Conservation (phyloP, 805 yeast genomes). For the Kazachstania taianensis region DNA sequence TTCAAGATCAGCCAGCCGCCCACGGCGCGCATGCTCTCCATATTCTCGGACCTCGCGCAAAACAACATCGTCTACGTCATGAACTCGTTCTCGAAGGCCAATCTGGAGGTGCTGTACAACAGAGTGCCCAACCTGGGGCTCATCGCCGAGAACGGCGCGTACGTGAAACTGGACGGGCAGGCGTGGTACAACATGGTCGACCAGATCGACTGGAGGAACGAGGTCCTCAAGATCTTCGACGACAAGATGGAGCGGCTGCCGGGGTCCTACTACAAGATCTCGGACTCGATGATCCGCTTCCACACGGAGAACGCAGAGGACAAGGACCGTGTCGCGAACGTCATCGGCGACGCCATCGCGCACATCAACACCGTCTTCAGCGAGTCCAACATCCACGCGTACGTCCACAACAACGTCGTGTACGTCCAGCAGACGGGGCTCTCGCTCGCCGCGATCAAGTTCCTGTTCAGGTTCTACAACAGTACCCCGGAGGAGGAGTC, state of each 20-base stretch:
- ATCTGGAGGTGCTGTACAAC: slow-evolving; percentile 57
- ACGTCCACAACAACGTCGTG: slow-evolving; percentile 55
- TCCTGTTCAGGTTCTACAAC: slow-evolving; percentile 35
- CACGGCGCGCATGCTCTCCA: slow-evolving; percentile 46
- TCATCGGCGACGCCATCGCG: slow-evolving; percentile 76
- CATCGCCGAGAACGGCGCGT: slow-evolving; percentile 87
- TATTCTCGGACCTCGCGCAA: slow-evolving; percentile 54
- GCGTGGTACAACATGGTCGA: slow-evolving; percentile 57
- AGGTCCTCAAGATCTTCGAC: slow-evolving; percentile 27
- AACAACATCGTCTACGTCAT: slow-evolving; percentile 60
- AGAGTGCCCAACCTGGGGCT: slow-evolving; percentile 65
- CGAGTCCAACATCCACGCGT: slow-evolving; percentile 63
- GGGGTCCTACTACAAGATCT: slow-evolving; percentile 60
- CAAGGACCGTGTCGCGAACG: slow-evolving; percentile 50
- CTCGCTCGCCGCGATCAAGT: slow-evolving; percentile 45
- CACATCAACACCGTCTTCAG: slow-evolving; percentile 71
- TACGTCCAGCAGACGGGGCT: slow-evolving; percentile 60
- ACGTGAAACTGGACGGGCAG: slow-evolving; percentile 41
- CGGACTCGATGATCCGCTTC: slow-evolving; percentile 67
- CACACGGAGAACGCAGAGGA: slow-evolving; percentile 62
- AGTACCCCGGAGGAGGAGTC: slow-evolving; percentile 12
- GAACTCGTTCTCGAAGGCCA: slow-evolving; percentile 52
- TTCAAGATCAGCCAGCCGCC: slow-evolving; percentile 43
- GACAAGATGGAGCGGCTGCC: slow-evolving; percentile 62
- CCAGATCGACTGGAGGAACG: slow-evolving; percentile 35